Evolutionary conservation across 1,139 yeast species (phyloP).

Genomic region (Kodamaea arcana): DNA sequence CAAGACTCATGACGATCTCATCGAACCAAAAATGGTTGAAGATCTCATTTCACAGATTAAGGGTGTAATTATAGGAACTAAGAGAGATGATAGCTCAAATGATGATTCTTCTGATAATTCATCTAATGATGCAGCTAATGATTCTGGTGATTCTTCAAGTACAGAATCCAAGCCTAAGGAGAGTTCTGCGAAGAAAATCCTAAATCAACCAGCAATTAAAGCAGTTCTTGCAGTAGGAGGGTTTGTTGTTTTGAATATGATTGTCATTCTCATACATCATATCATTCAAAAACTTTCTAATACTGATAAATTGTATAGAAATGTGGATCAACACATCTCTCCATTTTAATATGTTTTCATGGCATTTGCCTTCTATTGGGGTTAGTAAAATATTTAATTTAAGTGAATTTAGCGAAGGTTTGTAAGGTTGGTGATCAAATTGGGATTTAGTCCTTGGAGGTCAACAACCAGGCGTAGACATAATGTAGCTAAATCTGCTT

Average conservation of each 20-base stretch:
- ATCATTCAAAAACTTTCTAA: slow-evolving; percentile 27
- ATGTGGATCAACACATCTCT: slow-evolving; percentile 34
- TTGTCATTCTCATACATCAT: slow-evolving; percentile 37
- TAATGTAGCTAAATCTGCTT: too few species aligned
- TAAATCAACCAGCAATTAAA: slow-evolving; percentile 14
- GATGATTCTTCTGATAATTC: not conserved
- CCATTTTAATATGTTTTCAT: slow-evolving; percentile 30
- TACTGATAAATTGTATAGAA: slow-evolving; percentile 29
- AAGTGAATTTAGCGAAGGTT: too few species aligned
- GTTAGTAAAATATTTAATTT: too few species aligned
- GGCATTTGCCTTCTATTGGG: slow-evolving; percentile 1
- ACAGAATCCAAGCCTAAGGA: slow-evolving; percentile 2
- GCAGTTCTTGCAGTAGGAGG: slow-evolving; percentile 30
- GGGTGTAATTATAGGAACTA: too few species aligned
- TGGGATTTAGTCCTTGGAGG: too few species aligned
- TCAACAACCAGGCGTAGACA: too few species aligned
- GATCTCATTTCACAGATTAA: too few species aligned
- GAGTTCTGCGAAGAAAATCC: slow-evolving; percentile 8
- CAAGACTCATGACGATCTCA: not conserved
- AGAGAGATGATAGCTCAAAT: not conserved
- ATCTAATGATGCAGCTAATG: not conserved
- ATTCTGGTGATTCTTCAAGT: not conserved
- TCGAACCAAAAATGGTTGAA: not conserved
- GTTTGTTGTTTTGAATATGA: slow-evolving; percentile 28
- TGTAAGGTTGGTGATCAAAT: too few species aligned